Percentiles rank a stretch among this genome's conserved stretches.
These are phyloP conservation scores for Aspergillus caelatus DNA, from an alignment of 2,329 filamentous ascomycete species.

Conservation along the genomic window DNA sequence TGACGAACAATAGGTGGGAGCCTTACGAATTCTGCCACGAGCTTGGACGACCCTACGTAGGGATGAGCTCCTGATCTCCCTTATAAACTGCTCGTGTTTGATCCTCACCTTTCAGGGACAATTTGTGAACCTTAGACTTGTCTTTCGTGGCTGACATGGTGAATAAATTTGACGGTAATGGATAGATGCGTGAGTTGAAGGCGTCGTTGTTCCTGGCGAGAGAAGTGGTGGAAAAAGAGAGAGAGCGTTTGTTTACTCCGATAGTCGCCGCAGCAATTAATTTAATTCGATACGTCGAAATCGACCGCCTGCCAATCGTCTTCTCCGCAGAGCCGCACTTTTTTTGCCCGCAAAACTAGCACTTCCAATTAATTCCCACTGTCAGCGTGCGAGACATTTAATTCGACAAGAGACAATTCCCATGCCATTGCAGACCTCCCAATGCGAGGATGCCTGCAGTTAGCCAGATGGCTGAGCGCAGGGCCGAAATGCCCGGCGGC, in stretches of 20 bases:
- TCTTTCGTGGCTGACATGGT: slow-evolving; percentile 56
- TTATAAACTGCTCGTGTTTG: neutral
- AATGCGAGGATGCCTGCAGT: slow-evolving; percentile 52
- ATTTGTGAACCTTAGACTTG: slow-evolving; percentile 91
- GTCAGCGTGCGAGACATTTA: slow-evolving; percentile 5
- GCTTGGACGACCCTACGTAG: slow-evolving; percentile 68
- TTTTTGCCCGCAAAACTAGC: slow-evolving; percentile 18
- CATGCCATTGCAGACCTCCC: slow-evolving; percentile 41
- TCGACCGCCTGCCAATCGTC: slow-evolving; percentile 4
- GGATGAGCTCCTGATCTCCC: slow-evolving; percentile 30
- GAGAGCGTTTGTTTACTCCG: slow-evolving; percentile 39
- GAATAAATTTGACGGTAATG: slow-evolving; percentile 1
- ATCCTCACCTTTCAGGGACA: slow-evolving; percentile 60
- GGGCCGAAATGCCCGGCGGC: slow-evolving; percentile 36
- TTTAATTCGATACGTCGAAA: slow-evolving; percentile 11
- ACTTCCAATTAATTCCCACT: neutral
- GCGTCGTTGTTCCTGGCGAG: neutral
- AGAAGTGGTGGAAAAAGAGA: slow-evolving; percentile 11
- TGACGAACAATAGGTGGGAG: neutral
- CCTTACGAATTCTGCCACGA: slow-evolving; percentile 93
- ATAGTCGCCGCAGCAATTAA: slow-evolving; percentile 42
- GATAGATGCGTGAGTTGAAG: neutral
- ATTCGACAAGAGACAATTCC: slow-evolving; percentile 14
- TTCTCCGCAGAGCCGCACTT: slow-evolving; percentile 36
- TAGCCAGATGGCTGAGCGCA: slow-evolving; percentile 50